Evolutionary conservation across 148 eudicot species (phyloP).

Genomic region (Diospyros kaki): DNA sequence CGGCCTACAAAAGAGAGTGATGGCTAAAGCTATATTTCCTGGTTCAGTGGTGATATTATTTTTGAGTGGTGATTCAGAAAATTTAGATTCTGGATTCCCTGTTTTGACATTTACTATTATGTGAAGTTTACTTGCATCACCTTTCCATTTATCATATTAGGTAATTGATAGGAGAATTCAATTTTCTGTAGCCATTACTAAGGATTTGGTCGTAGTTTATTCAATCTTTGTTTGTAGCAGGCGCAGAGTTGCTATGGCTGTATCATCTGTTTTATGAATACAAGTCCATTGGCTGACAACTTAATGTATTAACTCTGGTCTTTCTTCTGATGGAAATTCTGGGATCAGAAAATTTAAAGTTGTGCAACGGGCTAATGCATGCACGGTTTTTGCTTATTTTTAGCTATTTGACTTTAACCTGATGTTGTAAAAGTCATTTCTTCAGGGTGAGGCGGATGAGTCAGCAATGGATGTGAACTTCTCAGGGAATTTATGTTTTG

Average conservation of each 20-base stretch:
- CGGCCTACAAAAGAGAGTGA: too few species aligned
- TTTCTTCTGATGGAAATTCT: background rate
- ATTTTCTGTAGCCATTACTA: background rate
- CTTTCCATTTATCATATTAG: background rate
- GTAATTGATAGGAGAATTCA: background rate
- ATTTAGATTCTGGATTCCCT: background rate
- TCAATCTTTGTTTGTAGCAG: background rate
- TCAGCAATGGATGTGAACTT: slow-evolving; percentile 93
- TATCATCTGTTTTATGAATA: background rate
- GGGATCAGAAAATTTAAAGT: background rate
- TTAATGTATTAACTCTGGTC: slow-evolving; percentile 1
- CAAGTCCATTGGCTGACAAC: background rate
- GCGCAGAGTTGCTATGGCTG: background rate
- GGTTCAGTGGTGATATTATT: background rate
- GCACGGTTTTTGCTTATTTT: background rate
- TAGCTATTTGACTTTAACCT: background rate
- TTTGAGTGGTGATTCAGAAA: background rate
- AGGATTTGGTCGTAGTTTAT: background rate
- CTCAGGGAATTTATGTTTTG: slow-evolving; percentile 77
- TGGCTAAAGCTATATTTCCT: background rate
- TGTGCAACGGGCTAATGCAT: background rate
- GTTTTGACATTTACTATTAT: background rate
- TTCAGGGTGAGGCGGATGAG: slow-evolving; percentile 84
- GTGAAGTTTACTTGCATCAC: background rate
- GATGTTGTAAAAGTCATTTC: slow-evolving; percentile 1